Base-by-base conservation (phyloP, 2,329 filamentous ascomycete genomes). In the Penicillium freii region DNA sequence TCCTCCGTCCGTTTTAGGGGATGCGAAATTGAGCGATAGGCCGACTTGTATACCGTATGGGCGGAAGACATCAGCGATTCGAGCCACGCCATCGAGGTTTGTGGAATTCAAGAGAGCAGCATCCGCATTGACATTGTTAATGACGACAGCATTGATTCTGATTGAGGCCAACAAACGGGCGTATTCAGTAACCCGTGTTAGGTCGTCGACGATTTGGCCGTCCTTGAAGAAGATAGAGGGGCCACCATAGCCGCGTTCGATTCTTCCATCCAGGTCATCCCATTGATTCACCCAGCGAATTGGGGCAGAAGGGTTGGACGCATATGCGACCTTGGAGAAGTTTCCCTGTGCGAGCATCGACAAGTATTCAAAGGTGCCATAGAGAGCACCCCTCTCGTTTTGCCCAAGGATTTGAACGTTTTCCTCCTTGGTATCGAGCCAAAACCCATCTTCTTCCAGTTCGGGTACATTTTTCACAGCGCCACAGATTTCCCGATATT, bases 61-160 rank as follows among this genome's bases (percentile, higher is more conserved):
- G 4, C 87, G 80, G 72, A 90, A 84, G 3, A 77, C 78, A 65
- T 89, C 83, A 1, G 87, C 87, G 39, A 90, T 82, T 39, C 83
- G 76, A 2, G 77, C 80, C 1, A 90, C 69, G 0, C 87, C 87
- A 11, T 83, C 79, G 52, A 89, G 78, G 62, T 89, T 89, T 15
- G 73, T 69, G 1, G 78, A 64, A 5, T 72, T 84, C 10, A 90
- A 74, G 0, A 87, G 74, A 0, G 77, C 78, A 2, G 81, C 77
- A 63, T 90, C 85, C 5, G 87, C 86, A 64, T 90, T 90, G 66
- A 90, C 87, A 57, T 90, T 90, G 74, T 90, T 90, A 65, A 89
- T 78, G 3, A 90, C 74, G 10, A 88, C 78, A 0, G 80, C 87
- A 61, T 90, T 90, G 62, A 90, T 73, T 15, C 85, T 76, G 33